A percentile compares a stretch with the other conserved stretches of the same genome.
Evolutionary conservation across 345 rosid genomes (phyloP).

Genomic region (Eutrema heterophyllum): DNA sequence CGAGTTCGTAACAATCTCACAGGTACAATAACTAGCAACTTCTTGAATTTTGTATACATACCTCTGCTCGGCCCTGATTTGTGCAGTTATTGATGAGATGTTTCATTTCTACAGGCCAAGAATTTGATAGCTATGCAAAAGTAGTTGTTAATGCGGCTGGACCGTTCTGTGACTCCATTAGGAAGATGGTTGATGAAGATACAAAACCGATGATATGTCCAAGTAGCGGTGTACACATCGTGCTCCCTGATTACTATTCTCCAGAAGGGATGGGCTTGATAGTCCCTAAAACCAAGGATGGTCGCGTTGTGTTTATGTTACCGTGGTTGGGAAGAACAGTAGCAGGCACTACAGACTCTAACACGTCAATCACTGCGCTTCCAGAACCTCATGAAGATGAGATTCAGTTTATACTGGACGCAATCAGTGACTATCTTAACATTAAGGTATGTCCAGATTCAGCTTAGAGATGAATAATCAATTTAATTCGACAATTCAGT

Average conservation of each 20-base stretch:
- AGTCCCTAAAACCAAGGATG: conserved; percentile 98
- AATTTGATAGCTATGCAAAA: conserved; percentile 82
- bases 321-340: conserved; percentile 98
- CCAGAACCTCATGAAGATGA: conserved; percentile 98
- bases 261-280: conserved; percentile 99
- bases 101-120: conserved; percentile 49
- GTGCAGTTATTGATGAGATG: conserved; percentile 2
- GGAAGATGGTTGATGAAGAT: conserved; percentile 75
- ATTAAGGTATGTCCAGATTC: conserved; percentile 53
- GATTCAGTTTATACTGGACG: conserved; percentile 94
- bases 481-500: not conserved
- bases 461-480: not conserved
- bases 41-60: not conserved
- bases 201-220: conserved; percentile 79
- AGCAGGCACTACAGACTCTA: conserved; percentile 98
- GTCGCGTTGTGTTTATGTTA: conserved; percentile 95
- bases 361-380: conserved; percentile 66
- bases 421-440: conserved; percentile 83
- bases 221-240: conserved; percentile 92
- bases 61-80: not conserved
- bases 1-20: conserved; percentile 75
- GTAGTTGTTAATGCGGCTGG: conserved; percentile 95
- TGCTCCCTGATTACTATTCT: conserved; percentile 97
- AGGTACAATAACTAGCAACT: conserved; percentile 39
- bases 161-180: conserved; percentile 85